These are phyloP conservation scores for Nitzschia putrida DNA, from an alignment of 108 stramenopile species.

Conservation along the genomic window DNA sequence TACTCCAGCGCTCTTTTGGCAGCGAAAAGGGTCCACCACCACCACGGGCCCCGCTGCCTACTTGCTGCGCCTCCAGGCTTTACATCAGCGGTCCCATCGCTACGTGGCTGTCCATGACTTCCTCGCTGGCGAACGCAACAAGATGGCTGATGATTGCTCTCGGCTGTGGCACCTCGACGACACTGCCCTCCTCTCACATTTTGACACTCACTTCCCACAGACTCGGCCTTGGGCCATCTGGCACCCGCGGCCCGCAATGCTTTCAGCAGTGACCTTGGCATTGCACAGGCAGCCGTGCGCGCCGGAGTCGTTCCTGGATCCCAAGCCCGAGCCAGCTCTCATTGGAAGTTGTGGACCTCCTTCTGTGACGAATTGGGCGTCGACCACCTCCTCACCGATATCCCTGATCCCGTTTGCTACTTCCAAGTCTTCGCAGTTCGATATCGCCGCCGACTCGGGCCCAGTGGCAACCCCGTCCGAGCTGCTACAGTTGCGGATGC, in stretches of 20 bases:
- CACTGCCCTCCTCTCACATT: conserved; percentile 20
- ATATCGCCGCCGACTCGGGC: conserved; percentile 26
- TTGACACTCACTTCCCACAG: conserved; percentile 39
- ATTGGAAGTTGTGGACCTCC: conserved; percentile 23
- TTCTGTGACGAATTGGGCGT: conserved; percentile 13
- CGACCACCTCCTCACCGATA: conserved; percentile 32
- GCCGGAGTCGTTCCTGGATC: conserved; percentile 2
- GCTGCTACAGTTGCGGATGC: conserved; percentile 30
- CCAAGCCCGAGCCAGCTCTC: background rate
- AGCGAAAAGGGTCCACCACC: conserved; percentile 42
- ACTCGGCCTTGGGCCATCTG: conserved; percentile 23
- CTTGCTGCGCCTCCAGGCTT: conserved; percentile 40
- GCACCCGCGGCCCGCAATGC: conserved; percentile 13
- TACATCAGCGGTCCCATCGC: conserved; percentile 42
- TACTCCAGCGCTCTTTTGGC: conserved; percentile 38
- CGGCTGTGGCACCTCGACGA: conserved; percentile 30
- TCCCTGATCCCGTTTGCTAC: conserved; percentile 30
- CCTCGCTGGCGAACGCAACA: conserved; percentile 26
- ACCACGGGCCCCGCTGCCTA: conserved; percentile 36
- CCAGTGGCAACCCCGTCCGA: conserved; percentile 28
- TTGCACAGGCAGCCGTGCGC: conserved; percentile 12
- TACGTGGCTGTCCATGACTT: conserved; percentile 31
- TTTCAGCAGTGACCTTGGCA: conserved; percentile 23
- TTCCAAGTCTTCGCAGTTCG: conserved; percentile 46
- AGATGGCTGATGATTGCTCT: conserved; percentile 34